Conservation (phyloP, 805 yeast genomes). For the Starmerella bombicola region DNA sequence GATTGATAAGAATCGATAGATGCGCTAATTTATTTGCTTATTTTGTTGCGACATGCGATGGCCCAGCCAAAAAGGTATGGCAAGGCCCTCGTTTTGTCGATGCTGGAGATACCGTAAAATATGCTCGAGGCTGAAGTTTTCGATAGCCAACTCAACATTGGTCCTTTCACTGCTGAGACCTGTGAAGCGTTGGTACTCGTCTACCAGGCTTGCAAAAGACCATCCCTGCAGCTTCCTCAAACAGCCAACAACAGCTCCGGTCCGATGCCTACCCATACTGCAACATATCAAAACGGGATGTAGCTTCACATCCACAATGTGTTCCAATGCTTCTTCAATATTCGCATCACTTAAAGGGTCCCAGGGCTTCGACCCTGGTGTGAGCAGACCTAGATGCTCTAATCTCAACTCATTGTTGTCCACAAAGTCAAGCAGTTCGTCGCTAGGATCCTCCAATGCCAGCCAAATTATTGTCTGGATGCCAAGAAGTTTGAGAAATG, state of each 20-base stretch:
- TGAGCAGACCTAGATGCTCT: slow-evolving; percentile 70
- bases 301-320: slow-evolving; percentile 57
- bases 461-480: slow-evolving; percentile 81
- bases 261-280: slow-evolving; percentile 96
- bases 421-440: slow-evolving; percentile 70
- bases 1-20: not conserved
- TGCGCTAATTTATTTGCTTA: too few species aligned
- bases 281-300: slow-evolving; percentile 88
- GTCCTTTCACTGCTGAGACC: slow-evolving; percentile 89
- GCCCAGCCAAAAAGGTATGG: slow-evolving; percentile 16
- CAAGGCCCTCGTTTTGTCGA: slow-evolving; percentile 1
- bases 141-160: slow-evolving; percentile 79
- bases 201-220: slow-evolving; percentile 90
- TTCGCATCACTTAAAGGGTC: slow-evolving; percentile 80
- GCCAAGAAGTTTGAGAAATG: slow-evolving; percentile 62
- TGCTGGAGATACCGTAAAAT: slow-evolving; percentile 21
- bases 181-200: slow-evolving; percentile 86
- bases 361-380: slow-evolving; percentile 89
- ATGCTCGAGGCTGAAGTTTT: slow-evolving; percentile 43
- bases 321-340: slow-evolving; percentile 63
- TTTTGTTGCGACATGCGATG: slow-evolving; percentile 3
- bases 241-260: slow-evolving; percentile 95
- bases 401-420: slow-evolving; percentile 57
- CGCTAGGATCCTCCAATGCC: slow-evolving; percentile 91
- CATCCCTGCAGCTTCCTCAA: slow-evolving; percentile 87